Evolutionary conservation across 768 basidiomycete genomes (phyloP), one percentile per base, ranked within the genome.

Genomic region (Tylopilus rubrobrunneus): DNA sequence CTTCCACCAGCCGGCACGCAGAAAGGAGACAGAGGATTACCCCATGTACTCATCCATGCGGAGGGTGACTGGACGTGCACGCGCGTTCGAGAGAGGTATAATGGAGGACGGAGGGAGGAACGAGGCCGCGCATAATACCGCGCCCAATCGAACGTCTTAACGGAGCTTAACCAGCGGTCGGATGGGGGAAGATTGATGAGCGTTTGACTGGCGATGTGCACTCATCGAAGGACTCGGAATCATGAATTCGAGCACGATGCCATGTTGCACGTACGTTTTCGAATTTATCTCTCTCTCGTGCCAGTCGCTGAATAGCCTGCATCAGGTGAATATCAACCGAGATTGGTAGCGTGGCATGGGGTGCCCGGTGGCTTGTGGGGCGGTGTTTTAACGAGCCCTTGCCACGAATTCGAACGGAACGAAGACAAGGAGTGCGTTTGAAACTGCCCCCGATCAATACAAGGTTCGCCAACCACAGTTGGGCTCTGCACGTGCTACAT

Each of bases 391-490:
- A 47, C 43, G 19, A 62, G 49, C 49, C 56, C 56, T 54, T 63
- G 49, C 56, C 56, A 56, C 56, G 57, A 50, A 56, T 29, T 65
- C 36, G 43, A 52, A 66, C 48, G 52, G 51, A 51, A 43, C 48
- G 54, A 55, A 49, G 23, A 37, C 52, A 31, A 55, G 56, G 61
- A 66, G 56, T 33, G 53, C 52, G 47, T 40, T 52, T 43, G 42
- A 53, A 55, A 55, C 54, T 57, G 59, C 63, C 59, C 56, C 66
- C 65, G 65, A 68, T 67, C 65, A 58, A 39, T 56, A n/a, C 48
- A 42, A 52, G 59, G 56, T 56, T 59, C 65, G 49, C 19, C 47
- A 55, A 68, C 65, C 66, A 66, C 66, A 68, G 65, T 53, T 51
- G 49, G 45, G 57, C 63, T 61, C 56, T 48, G 62, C 66, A 61